Percentiles rank a stretch among this genome's conserved stretches.
These are phyloP conservation scores for Lecanicillium sp. DNA, from an alignment of 2,329 filamentous ascomycete species.

Conservation along the genomic window DNA sequence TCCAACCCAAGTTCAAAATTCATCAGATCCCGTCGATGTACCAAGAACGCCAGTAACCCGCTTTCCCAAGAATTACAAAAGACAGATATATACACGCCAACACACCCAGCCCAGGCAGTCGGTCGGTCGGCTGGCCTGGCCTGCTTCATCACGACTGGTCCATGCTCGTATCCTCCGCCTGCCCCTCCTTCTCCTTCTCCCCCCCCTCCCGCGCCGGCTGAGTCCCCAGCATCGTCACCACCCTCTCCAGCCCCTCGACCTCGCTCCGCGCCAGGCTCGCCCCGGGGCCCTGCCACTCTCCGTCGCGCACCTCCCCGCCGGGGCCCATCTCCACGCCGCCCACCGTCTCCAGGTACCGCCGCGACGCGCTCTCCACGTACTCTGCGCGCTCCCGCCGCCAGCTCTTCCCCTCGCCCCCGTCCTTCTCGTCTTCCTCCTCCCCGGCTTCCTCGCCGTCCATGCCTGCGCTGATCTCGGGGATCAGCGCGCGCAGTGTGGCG, in stretches of 20 bases:
- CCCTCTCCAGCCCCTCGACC: conserved; percentile 50
- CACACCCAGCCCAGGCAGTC: too few relatives aligned
- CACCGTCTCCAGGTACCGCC: conserved; percentile 66
- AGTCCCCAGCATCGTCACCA: conserved; percentile 12
- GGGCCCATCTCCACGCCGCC: conserved; percentile 60
- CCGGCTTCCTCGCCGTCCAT: conserved; percentile 24
- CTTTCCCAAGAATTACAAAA: background rate
- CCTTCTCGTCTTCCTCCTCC: conserved; percentile 25
- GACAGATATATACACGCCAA: background rate
- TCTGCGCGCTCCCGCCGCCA: conserved; percentile 67
- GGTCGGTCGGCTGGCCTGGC: too few relatives aligned
- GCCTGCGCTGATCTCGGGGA: conserved; percentile 50
- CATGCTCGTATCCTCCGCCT: conserved; percentile 13
- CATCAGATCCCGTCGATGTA: too few relatives aligned
- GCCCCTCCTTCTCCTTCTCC: background rate
- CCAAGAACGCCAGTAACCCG: conserved; percentile 7
- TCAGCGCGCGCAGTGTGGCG: conserved; percentile 53
- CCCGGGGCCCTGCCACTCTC: conserved; percentile 56
- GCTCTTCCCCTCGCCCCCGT: conserved; percentile 36
- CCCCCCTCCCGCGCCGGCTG: background rate
- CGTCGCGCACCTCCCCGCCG: conserved; percentile 57
- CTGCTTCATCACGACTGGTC: conserved; percentile 9
- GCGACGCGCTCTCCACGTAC: conserved; percentile 78
- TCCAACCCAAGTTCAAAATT: background rate
- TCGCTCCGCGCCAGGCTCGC: conserved; percentile 44